phyloP scores from a whole-genome alignment of 2,329 filamentous ascomycete species.

The Cladorrhinum sp. region DNA sequence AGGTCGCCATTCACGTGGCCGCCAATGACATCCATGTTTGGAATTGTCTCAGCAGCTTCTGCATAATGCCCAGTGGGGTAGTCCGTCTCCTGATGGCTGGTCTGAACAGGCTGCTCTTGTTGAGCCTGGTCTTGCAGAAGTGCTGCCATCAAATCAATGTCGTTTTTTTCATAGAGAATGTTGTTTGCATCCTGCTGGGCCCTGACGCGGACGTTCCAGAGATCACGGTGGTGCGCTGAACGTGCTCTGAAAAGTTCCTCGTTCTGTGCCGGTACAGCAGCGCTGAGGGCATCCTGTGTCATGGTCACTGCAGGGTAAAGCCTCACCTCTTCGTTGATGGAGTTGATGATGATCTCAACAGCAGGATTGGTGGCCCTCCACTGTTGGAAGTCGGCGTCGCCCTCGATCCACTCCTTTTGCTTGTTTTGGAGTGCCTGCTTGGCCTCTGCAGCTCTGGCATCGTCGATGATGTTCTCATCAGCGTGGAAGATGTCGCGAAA shows the following conservation, averaged over 20 bases:
- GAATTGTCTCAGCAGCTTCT: not conserved
- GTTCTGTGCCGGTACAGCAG: not conserved
- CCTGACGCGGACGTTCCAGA: not conserved
- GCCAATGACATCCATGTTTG: not conserved
- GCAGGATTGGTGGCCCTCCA: constrained; percentile 12
- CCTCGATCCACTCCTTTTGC: constrained; percentile 6
- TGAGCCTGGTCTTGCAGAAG: not conserved
- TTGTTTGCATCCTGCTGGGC: not conserved
- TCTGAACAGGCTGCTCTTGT: not conserved
- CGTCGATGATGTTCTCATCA: not conserved
- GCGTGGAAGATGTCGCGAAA: not conserved
- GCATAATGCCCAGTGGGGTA: not conserved
- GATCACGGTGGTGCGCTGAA: not conserved
- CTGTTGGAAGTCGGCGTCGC: not conserved
- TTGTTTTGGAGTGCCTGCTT: not conserved
- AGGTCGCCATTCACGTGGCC: not conserved
- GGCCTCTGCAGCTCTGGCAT: not conserved
- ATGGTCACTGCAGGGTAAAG: not conserved
- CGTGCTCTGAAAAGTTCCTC: not conserved
- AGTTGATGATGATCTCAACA: constrained; percentile 2
- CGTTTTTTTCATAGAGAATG: not conserved
- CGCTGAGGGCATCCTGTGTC: not conserved
- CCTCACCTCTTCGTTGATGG: constrained; percentile 4
- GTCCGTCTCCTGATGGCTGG: not conserved
- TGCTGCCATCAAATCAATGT: not conserved